Conservation (phyloP, 202 grass and related monocot genomes). For the Saccharum hybrid region DNA sequence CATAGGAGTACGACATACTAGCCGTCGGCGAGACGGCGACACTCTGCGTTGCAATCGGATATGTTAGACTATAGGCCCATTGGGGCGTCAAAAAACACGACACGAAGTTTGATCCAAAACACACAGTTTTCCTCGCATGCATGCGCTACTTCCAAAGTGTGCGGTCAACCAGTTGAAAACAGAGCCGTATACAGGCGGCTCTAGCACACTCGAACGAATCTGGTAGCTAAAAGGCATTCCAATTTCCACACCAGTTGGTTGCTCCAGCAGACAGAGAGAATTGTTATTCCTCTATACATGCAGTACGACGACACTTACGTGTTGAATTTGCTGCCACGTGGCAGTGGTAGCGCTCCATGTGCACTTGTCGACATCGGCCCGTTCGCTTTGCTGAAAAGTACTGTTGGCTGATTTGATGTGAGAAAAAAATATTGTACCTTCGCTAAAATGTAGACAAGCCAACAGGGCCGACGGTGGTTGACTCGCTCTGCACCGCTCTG, state of each 20-base stretch:
- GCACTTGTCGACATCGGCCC: background rate
- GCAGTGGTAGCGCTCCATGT: too few relatives aligned
- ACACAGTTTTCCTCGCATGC: background rate
- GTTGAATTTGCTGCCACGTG: too few relatives aligned
- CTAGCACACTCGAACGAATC: too few relatives aligned
- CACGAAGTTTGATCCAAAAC: background rate
- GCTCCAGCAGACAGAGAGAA: background rate
- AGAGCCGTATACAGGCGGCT: background rate
- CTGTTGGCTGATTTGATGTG: too few relatives aligned
- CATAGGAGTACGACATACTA: too few relatives aligned
- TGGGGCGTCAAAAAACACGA: too few relatives aligned
- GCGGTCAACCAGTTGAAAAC: background rate
- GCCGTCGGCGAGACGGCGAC: background rate
- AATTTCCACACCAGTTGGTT: background rate
- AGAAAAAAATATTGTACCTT: too few relatives aligned
- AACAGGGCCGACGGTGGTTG: background rate
- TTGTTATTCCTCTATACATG: too few relatives aligned
- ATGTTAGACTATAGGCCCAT: background rate
- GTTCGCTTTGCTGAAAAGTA: too few relatives aligned
- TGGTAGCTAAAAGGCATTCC: too few relatives aligned
- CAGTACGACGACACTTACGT: too few relatives aligned
- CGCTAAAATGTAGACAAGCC: too few relatives aligned
- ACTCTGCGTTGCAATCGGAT: background rate
- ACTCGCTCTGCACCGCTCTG: background rate
- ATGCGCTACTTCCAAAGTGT: background rate